Evolutionary conservation across 768 basidiomycete species (phyloP).

Genomic region (Hygrocybe punicea): DNA sequence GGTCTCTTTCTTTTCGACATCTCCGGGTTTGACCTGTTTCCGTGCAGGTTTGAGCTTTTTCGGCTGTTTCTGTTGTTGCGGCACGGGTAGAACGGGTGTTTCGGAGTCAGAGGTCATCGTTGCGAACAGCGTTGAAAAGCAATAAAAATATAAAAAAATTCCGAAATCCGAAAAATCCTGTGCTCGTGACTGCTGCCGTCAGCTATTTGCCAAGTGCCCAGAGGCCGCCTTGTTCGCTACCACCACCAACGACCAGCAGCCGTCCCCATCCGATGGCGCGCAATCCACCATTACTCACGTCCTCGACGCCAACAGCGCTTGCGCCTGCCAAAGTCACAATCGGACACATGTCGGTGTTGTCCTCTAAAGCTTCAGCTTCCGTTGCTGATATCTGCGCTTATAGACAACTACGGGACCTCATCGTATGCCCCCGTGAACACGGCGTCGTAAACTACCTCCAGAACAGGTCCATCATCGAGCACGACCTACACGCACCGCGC

Average conservation of each 20-base stretch:
- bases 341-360: constrained; percentile 55
- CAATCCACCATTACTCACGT: constrained; percentile 43
- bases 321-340: constrained; percentile 49
- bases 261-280: constrained; percentile 41
- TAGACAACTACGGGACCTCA: constrained; percentile 75
- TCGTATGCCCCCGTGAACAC: constrained; percentile 66
- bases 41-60: constrained; percentile 89
- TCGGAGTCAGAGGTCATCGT: constrained; percentile 35
- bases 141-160: too few species aligned
- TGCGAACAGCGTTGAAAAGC: neutral
- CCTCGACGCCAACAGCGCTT: constrained; percentile 41
- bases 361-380: neutral
- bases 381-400: neutral
- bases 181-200: too few species aligned
- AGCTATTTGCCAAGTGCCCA: too few species aligned
- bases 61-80: constrained; percentile 5
- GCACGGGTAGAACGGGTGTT: constrained; percentile 7
- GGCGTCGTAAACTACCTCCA: constrained; percentile 66
- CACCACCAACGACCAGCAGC: neutral
- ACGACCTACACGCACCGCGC: constrained; percentile 49
- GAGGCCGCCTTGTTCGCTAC: too few species aligned
- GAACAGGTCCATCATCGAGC: constrained; percentile 53
- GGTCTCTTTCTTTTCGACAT: constrained; percentile 84
- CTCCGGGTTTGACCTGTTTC: constrained; percentile 87
- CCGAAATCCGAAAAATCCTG: too few species aligned